Evolutionary conservation across 768 basidiomycete species (phyloP), one percentile per base, ranked within the genome.

Genomic region (Pleurotus platypus): DNA sequence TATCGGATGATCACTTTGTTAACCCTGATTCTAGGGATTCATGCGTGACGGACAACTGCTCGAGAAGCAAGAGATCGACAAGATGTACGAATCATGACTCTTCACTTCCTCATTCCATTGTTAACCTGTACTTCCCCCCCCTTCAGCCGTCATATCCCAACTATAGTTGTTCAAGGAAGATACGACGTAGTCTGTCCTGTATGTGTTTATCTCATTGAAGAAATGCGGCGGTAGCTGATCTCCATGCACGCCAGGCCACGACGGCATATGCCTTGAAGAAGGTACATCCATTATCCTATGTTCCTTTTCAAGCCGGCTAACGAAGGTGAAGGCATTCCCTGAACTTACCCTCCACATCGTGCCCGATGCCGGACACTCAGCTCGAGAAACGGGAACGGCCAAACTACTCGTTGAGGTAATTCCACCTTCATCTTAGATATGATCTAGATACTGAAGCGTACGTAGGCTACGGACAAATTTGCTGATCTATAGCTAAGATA

Each of bases 141-240:
- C 57, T 51, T 9, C 56, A 94, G 92, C 61, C 91, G 94, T 12
- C 86, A 94, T 72, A 93, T 97, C 62, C 94, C 94, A 16, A 84
- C 84, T 7, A 75, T 88, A 50, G 80, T 91, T 40, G 80, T 94
- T 3, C 92, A 94, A 75, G 92, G 92, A 39, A 78, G 94, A 70
- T 95, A 95, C 64, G 94, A 95, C 63, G 83, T 90, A 12, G 82
- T 97, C 47, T 97, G 94, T 66, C 90, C 93, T 8, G 87, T 92
- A 71, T 38, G 81, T 61, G 30, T 35, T 35, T 35, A 4, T 35
- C 8, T 43, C 61, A 37, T 45, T 43, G 2, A n/a, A 15, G 55
- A 9, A 12, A 22, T 20, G 4, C 35, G 20, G 39, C 12, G 22
- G 27, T 49, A 12, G 18, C 47, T 48, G 22, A 46, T 20, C n/a